Base-by-base conservation (phyloP, 495 filamentous ascomycete species). In the Lophiotrema nucula region DNA sequence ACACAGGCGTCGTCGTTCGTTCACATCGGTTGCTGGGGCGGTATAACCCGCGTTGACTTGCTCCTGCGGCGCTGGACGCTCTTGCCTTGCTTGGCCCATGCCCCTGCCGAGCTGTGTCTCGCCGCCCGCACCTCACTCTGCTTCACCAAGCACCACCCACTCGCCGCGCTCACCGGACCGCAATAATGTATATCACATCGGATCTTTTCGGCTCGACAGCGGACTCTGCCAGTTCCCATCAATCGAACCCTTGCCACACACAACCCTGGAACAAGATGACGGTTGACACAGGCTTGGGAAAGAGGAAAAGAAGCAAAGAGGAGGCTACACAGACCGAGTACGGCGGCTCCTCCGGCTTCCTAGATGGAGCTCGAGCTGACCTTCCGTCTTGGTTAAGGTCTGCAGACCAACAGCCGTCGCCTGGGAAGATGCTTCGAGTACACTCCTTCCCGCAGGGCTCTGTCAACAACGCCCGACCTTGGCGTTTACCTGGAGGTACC, bases 151-250 rank as follows among this genome's bases (percentile, higher is more conserved):
- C 25, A n/a, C n/a, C n/a, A n/a, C n/a, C 45, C 8, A 11, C 39
- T 21, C 39, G 18, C 31, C 10, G 39, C 39, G 19, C 6, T 6
- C 39, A 6, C 19, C 6, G 19, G 19, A 6, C 19, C 5, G 26
- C 52, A 53, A 15, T n/a, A 16, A 57, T 64, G 53, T 64, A 64
- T 35, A 64, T 64, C 23, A 64, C 61, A 27, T 55, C 55, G 0
- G 49, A 64, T 1, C 61, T 64, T n/a, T 64, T 64, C 49, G 25
- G 39, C 6, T 27, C 45, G 26, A 41, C 55, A 8, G 31, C 31
- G 31, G 8, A 8, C 31, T 35, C 39, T 12, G 19, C 6, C 10
- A 21, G 19, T 18, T 12, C 11, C 39, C 15, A 35, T 15, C 8
- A 35, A 8, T 35, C 31, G 15, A 35, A 15, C 15, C 15, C 31